A percentile compares a stretch with the other conserved stretches of the same genome.
Evolutionary conservation across 192 early-diverging fungal genomes (phyloP).

Genomic region (Dissophora globulifera): DNA sequence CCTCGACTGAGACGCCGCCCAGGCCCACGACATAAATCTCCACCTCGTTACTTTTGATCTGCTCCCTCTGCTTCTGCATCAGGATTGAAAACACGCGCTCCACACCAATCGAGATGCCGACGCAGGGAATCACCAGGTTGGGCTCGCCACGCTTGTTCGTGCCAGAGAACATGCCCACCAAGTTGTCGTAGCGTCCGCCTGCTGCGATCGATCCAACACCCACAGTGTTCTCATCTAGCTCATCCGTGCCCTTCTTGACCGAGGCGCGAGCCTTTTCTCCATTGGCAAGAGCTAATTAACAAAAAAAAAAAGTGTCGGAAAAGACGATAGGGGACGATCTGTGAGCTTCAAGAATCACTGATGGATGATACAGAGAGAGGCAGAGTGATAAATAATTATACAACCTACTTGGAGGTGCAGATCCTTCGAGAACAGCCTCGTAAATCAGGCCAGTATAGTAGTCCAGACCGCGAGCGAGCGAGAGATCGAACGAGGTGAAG

Average conservation of each 20-base stretch:
- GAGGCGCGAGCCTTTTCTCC: slow-evolving; percentile 54
- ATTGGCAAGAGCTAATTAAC: slow-evolving; percentile 51
- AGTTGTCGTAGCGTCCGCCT: slow-evolving; percentile 96
- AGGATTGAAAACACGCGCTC: slow-evolving; percentile 95
- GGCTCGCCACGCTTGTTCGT: slow-evolving; percentile 66
- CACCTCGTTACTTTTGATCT: slow-evolving; percentile 80
- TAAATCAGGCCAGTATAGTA: slow-evolving; percentile 99
- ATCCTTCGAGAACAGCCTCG: slow-evolving; percentile 84
- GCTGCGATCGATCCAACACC: slow-evolving; percentile 97
- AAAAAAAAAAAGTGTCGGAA: too few species aligned
- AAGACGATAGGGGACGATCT: too few species aligned
- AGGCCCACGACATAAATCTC: slow-evolving; percentile 89
- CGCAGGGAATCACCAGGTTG: slow-evolving; percentile 88
- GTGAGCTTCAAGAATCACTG: too few species aligned
- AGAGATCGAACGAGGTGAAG: slow-evolving; percentile 90
- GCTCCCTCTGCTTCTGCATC: slow-evolving; percentile 66
- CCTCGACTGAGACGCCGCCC: slow-evolving; percentile 84
- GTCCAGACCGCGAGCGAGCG: slow-evolving; percentile 95
- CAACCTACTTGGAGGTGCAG: slow-evolving; percentile 63
- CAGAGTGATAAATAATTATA: neutral
- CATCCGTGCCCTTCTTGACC: slow-evolving; percentile 62
- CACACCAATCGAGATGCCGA: slow-evolving; percentile 95
- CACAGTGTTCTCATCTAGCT: slow-evolving; percentile 77
- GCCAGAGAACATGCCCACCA: slow-evolving; percentile 95
- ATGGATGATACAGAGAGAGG: too few species aligned